Base-by-base conservation (phyloP, 2,329 filamentous ascomycete species). In the Chaetomium sp. region DNA sequence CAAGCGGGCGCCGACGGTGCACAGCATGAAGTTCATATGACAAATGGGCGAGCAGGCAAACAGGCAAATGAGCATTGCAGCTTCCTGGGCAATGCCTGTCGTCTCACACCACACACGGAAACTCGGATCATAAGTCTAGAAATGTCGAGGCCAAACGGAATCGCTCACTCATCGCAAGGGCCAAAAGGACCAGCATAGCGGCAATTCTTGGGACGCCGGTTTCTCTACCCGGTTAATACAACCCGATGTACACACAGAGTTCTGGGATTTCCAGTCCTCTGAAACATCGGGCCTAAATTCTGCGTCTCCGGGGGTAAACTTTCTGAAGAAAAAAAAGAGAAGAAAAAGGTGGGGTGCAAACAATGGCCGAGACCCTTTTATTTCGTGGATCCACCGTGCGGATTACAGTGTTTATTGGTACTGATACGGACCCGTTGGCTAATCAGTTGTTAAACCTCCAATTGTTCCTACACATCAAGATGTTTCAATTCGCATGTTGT, bases 141-240 rank as follows among this genome's bases (percentile, higher is more conserved):
- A 71, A 83, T 85, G 83, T 86, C 81, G 84, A 81, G 77, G 81
- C 84, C 85, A 83, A 86, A 87, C 85, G 85, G 85, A 83, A 87
- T 81, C 82, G 83, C 80, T 80, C 79, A 83, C 73, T 78, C 75
- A 85, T 78, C 77, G 77, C 68, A 57, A 57, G 57, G 35, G 25
- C 45, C 35, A 55, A 38, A 73, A 75, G 25, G 33, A 16, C 61
- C 38, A 29, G 49, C 81, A 58, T 81, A 84, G 79, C 84, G 81
- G 81, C 83, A 86, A 86, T 87, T 87, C 84, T 87, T 86, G 77
- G 85, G 86, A 83, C 83, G 79, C 82, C 84, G 81, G 73, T 76
- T 82, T 81, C 75, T 57, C 81, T 87, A 75, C 84, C 85, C 83
- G 79, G 81, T 73, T 79, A 78, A 81, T 83, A 82, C 84, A 87